Conservation (phyloP, 192 early-diverging fungal genomes). For the Borealophlyctis nickersoniae region DNA sequence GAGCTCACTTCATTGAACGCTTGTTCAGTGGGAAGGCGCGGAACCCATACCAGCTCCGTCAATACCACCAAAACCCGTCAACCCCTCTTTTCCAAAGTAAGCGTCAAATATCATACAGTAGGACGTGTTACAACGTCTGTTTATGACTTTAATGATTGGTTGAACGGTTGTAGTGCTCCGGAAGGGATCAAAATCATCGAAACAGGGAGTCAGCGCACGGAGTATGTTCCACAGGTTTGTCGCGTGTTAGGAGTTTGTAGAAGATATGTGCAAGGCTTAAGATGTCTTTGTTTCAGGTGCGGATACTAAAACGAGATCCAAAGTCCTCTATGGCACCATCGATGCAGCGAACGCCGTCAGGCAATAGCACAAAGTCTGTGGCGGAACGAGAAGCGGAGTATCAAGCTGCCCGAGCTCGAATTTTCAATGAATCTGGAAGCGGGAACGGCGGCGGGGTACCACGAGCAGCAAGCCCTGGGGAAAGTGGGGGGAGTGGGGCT, state of each 20-base stretch:
- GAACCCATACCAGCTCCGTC: constrained; percentile 2
- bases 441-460: too few relatives aligned
- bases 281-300: neutral
- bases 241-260: neutral
- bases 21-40: neutral
- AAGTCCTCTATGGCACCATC: neutral
- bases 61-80: neutral
- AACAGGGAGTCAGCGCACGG: constrained; percentile 6
- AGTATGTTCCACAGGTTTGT: constrained; percentile 19
- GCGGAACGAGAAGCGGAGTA: constrained; percentile 26
- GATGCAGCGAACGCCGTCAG: constrained; percentile 13
- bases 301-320: constrained; percentile 16
- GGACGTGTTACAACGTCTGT: too few relatives aligned
- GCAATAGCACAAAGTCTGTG: constrained; percentile 10
- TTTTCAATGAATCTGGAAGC: constrained; percentile 18
- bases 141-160: too few relatives aligned
- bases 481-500: too few relatives aligned
- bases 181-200: constrained; percentile 9
- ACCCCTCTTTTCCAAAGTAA: neutral
- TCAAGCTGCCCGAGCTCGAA: constrained; percentile 18
- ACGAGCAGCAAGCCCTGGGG: too few relatives aligned
- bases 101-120: neutral
- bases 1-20: too few relatives aligned
- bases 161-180: neutral
- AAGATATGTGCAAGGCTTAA: neutral